Evolutionary conservation across 169 alveolate genomes (phyloP), one percentile per base, ranked within the genome.

Genomic region (Eimeria acervulina): DNA sequence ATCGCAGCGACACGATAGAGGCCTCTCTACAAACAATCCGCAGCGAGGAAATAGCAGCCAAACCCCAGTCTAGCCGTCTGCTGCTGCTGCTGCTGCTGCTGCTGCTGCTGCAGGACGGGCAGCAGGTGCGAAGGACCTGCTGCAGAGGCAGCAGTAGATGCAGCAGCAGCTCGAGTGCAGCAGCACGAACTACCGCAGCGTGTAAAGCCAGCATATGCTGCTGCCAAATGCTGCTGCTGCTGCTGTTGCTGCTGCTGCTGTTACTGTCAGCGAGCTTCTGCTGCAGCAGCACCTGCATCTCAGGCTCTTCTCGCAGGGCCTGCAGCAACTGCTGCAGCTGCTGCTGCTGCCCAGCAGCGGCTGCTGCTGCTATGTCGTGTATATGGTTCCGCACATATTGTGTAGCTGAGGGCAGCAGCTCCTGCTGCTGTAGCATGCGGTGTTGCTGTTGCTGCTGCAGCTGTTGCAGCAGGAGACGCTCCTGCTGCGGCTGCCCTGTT

Each of bases 111-210:
- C 76, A 66, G 21, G 28, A 23, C 5, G 76, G 36, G 76, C 76
- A 66, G 36, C 76, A 8, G 21, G 15, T 66, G 21, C 76, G 21
- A 66, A 66, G 76, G 28, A 8, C 76, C 36, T 66, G 76, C 76
- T 66, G 76, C 76, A 66, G 40, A 23, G 76, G 76, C 76, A 28
- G 36, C 76, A 66, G 76, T 17, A 66, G 21, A 23, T 26, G 76
- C 76, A 66, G 36, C 76, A 66, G 76, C 76, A 66, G 76, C 76
- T 66, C 40, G 10, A 66, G 76, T 28, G 76, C 76, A 66, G 76
- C 76, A 66, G 76, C 76, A 66, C 76, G 76, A 17, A 17, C 36
- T 28, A 66, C 76, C 76, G 76, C 76, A 5, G 76, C 28, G 28
- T 66, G 76, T 26, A 66, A 17, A 23, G 76, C 76, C 21, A 66